A percentile compares a stretch with the other conserved stretches of the same genome.
Conservation (phyloP, 129 eudicot species). For the sunflower (Helianthus annuus) region HanXRQr2.0-SUNRISE NC_035448.2:188753181-188753680, state of each 20-base stretch:
- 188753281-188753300: not conserved
- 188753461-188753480: not conserved
- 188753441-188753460: not conserved
- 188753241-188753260: too few relatives aligned
- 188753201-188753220: too few relatives aligned
- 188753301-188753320: not conserved
- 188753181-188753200: too few relatives aligned
- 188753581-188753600: too few relatives aligned
- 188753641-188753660: too few relatives aligned
- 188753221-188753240: too few relatives aligned
- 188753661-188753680: too few relatives aligned
- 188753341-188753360: not conserved
- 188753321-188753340: not conserved
- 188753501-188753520: not conserved
- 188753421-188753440: not conserved
- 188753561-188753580: not conserved
- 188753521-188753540: not conserved
- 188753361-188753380: constrained; percentile 1
- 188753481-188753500: not conserved
- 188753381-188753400: not conserved
- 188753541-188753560: not conserved
- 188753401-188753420: not conserved
- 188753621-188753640: not conserved
- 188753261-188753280: not conserved
- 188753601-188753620: not conserved